Evolutionary conservation across 768 basidiomycete genomes (phyloP).

Genomic region (Tricholoma saponaceum): DNA sequence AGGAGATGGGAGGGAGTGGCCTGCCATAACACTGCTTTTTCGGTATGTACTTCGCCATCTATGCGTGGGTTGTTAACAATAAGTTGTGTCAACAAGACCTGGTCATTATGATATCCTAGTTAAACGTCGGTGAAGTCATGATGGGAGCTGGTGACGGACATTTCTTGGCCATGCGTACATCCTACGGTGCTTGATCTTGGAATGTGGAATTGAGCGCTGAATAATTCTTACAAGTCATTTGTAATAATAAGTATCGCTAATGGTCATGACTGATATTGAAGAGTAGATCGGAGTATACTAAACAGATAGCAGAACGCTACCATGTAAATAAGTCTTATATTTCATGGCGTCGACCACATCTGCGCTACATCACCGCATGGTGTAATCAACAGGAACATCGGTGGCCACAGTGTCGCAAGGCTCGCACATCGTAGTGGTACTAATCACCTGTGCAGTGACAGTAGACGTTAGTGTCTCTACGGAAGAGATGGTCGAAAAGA

Average conservation of each 20-base stretch:
- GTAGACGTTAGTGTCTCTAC: neutral
- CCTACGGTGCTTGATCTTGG: neutral
- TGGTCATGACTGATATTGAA: neutral
- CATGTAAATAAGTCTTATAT: too few relatives aligned
- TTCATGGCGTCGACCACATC: too few relatives aligned
- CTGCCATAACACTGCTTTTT: neutral
- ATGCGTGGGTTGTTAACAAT: neutral
- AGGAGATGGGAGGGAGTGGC: neutral
- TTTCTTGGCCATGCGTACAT: neutral
- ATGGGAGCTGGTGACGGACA: neutral
- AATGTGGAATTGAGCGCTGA: too few relatives aligned
- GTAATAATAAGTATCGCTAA: too few relatives aligned
- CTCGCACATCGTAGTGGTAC: neutral
- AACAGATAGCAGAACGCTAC: neutral
- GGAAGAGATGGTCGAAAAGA: neutral
- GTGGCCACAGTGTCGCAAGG: neutral
- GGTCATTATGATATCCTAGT: constrained; percentile 83
- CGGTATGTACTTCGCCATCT: neutral
- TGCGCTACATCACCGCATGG: neutral
- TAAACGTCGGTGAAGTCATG: neutral
- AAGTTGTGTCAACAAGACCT: constrained; percentile 44
- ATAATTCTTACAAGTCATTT: too few relatives aligned
- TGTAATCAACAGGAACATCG: neutral
- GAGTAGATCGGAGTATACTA: neutral
- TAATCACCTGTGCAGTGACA: neutral